A percentile compares a stretch with the other conserved stretches of the same genome.
Conservation (phyloP, 495 filamentous ascomycete species). For the Hyaloscypha variabilis region DNA sequence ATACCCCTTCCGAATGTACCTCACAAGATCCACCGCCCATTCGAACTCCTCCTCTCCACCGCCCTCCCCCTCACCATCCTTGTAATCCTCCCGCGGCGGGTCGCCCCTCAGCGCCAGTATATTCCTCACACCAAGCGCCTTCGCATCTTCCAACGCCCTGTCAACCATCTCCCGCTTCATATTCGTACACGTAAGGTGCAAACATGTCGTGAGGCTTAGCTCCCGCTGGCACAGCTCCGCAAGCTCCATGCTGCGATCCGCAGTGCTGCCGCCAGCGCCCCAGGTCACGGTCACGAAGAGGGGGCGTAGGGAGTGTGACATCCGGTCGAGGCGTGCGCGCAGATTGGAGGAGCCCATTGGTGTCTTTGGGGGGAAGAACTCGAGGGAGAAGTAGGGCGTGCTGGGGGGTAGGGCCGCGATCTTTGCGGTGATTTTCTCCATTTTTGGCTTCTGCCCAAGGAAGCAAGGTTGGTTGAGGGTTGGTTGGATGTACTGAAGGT, state of each 20-base stretch:
- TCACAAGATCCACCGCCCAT: constrained; percentile 88
- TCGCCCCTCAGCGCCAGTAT: constrained; percentile 95
- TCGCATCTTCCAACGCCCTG: constrained; percentile 86
- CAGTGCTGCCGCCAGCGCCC: constrained; percentile 94
- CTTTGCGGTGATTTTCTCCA: constrained; percentile 97
- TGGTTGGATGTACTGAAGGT: neutral
- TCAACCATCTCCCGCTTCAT: constrained; percentile 89
- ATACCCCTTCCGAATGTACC: constrained; percentile 81
- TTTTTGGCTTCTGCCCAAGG: constrained; percentile 35
- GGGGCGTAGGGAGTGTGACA: constrained; percentile 86
- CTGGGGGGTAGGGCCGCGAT: constrained; percentile 85
- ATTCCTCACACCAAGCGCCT: constrained; percentile 90
- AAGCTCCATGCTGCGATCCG: constrained; percentile 85
- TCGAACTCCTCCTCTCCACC: constrained; percentile 74
- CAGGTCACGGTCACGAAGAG: constrained; percentile 97
- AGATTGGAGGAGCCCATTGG: constrained; percentile 92
- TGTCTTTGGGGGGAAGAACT: constrained; percentile 99
- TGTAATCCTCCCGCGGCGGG: constrained; percentile 88
- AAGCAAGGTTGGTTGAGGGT: too few species aligned
- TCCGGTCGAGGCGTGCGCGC: constrained; percentile 89
- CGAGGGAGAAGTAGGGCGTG: constrained; percentile 89
- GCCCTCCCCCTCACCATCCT: constrained; percentile 54
- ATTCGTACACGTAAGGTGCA: constrained; percentile 97
- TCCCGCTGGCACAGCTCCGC: constrained; percentile 95
- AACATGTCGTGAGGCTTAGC: constrained; percentile 88